Evolutionary conservation across 768 basidiomycete species (phyloP), one percentile per base, ranked within the genome.

Genomic region (Rhodotorula paludigena): DNA sequence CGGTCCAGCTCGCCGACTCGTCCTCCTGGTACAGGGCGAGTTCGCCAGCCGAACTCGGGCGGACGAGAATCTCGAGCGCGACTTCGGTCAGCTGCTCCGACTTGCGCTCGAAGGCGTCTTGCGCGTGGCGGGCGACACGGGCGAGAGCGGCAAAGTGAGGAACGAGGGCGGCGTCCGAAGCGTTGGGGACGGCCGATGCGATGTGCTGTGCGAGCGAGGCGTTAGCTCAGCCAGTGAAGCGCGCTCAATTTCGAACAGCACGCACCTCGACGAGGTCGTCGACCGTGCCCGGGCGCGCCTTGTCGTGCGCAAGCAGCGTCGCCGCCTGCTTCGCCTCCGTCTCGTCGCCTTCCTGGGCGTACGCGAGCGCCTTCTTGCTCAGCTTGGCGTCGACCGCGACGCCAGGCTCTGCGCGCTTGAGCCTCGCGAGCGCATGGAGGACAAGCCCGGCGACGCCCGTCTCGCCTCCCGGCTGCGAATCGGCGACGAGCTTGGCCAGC

Each of bases 51-150:
- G 66, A 69, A 0, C 73, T 59, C 3, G 55, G 62, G 35, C 69
- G 49, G 28, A 73, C 68, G 60, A 79, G 66, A 4, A 76, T 66
- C 28, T 77, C 63, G 60, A 77, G 63, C 38, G 93, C 78, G 76
- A 88, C 88, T 0, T 80, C 77, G 78, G 87, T 87, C 56, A 97
- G 83, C 21, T 83, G 81, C 36, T 89, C 88, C 76, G 89, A 89
- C 77, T 83, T 85, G 44, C 82, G 80, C 76, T 97, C 92, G 67
- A 97, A 92, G 5, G 85, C 84, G 23, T 85, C 83, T 0, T 87
- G 86, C 2, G 84, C 83, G 42, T 84, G 83, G 16, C 83, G 82
- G 0, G 89, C 86, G 35, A 96, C 78, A 75, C 96, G 88, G 0
- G 83, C 83, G 12, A 98, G 82, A 1, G 86, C 88, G 3, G 86